Base-by-base conservation (phyloP, 768 basidiomycete genomes). In the Boletus barrowsii region DNA sequence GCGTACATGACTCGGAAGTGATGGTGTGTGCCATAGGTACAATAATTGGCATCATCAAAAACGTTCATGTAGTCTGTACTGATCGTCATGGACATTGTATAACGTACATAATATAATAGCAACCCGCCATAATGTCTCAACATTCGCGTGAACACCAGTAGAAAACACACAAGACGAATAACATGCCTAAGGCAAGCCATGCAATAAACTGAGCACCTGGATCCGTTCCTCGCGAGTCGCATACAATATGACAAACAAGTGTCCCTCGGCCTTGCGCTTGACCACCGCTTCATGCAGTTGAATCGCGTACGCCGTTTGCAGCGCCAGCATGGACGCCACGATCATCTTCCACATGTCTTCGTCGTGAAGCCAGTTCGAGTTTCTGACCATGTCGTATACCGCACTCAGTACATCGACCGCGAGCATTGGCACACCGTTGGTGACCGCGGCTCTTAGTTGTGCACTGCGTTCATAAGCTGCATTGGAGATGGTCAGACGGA, bases 331-430 rank as follows among this genome's bases (percentile, higher is more conserved):
- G 9, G 69, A 66, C 0, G 76, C 72, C 8, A 76, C 64, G 37
- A 90, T 75, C 3, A 73, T 55, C 68, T 83, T 86, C 88, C 90
- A 90, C 0, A 76, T 74, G 37, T 91, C 88, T 42, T 93, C 90
- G 55, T 90, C 88, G 5, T 77, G 77, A 24, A 90, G 69, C 90
- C 90, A 92, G 15, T 72, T 66, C 4, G 82, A 64, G 35, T 68
- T 81, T 62, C 74, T 78, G 29, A 77, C 75, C 75, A 74, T 62
- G 44, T 90, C 87, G 57, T 90, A 90, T 2, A 83, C 77, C 8
- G 72, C 54, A 0, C 77, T 67, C 1, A 83, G 72, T 10, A 91
- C 83, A 52, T 92, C 90, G 14, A 92, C 76, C 2, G 83, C 88
- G n/a, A 93, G 70, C 20, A 81, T 82, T 1, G 87, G 86, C 56